Base-by-base conservation (phyloP, 768 basidiomycete species). In the Crucibulum laeve region DNA sequence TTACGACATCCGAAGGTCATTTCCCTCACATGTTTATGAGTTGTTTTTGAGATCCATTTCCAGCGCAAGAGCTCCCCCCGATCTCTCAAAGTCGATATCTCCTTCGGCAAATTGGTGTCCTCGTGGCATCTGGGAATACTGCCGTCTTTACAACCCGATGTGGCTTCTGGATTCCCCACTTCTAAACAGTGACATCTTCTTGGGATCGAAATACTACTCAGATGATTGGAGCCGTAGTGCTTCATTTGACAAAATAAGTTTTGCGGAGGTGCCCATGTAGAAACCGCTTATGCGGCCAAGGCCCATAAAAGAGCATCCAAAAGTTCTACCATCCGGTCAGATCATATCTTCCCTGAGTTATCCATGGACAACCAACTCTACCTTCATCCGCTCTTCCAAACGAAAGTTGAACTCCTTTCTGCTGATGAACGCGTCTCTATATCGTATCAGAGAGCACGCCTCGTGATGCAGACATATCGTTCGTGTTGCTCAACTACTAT, bases 391-490 rank as follows among this genome's bases (percentile, higher is more conserved):
- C 65, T 79, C 41, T 78, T 77, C 62, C 62, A 62, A 42, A 52
- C 53, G 43, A 66, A 56, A 47, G 60, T 66, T 5, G 76, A 77
- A 49, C 65, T 67, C 30, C 65, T 77, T 43, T 60, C 70, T 1
- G 54, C 54, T 4, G 70, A 77, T 50, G 73, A 77, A 41, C 66
- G 70, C 38, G 64, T 76, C 17, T 64, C 67, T 8, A 53, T 80
- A 3, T 74, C 77, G 1, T 80, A 79, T 46, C 61, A 72, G 49
- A 60, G 77, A 43, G 75, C 76, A 2, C 67, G 57, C 43, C 59
- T 77, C n/a, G 57, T 79, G 30, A 52, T 76, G 58, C 67, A 69
- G 39, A 73, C 76, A 19, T 72, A 77, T 53, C 55, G 77, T 76
- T 42, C 52, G 71, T 55, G 35, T 10, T 21, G 18, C 4, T 40